Base-by-base conservation (phyloP, 2,329 filamentous ascomycete genomes). In the Lasiodiplodia hormozganensis region DNA sequence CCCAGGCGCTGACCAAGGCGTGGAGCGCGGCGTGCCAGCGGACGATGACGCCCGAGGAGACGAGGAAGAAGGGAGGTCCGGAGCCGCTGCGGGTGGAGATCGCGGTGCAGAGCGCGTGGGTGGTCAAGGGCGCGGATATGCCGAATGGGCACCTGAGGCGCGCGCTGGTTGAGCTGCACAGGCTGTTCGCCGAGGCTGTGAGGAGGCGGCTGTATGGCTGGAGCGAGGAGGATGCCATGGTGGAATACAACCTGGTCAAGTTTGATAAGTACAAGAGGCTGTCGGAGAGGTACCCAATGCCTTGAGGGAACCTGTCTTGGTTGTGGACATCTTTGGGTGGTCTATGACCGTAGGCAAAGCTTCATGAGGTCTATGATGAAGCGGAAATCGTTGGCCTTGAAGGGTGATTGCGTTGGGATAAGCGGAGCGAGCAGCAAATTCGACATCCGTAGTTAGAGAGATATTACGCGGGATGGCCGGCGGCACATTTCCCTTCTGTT, bases 221-320 rank as follows among this genome's bases (percentile, higher is more conserved):
- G 34, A 74, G 65, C 14, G 73, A 75, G 53, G 69, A 73, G 5
- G 73, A 75, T 21, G 76, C 77, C 8, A 75, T 78, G 74, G 51
- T 54, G 21, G 71, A 68, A 1, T 77, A 74, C 56, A 70, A 71
- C 6, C n/a, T 51, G 53, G 25, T 25, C 2, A 58, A 67, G 40
- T 67, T 52, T 1, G 60, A 52, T 4, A 64, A 64, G 60, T 52
- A 52, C 31, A 25, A 38, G 11, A 38, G 16, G n/a, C 16, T 64
- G n/a, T 14, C 16, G 18, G 47, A 2, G 31, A 25, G n/a, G n/a
- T 64, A 11, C 38, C 60, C 60, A 5, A 31, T 64, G 2, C 60
- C 60, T 4, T 64, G 14, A 52, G n/a, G 14, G 16, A 2, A 7
- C 18, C 36, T 18, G n/a, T n/a, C 7, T 8, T 21, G 23, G 23